phyloP scores from a whole-genome alignment of 31 red algal genomes.

The Porphyra umbilicalis region DNA sequence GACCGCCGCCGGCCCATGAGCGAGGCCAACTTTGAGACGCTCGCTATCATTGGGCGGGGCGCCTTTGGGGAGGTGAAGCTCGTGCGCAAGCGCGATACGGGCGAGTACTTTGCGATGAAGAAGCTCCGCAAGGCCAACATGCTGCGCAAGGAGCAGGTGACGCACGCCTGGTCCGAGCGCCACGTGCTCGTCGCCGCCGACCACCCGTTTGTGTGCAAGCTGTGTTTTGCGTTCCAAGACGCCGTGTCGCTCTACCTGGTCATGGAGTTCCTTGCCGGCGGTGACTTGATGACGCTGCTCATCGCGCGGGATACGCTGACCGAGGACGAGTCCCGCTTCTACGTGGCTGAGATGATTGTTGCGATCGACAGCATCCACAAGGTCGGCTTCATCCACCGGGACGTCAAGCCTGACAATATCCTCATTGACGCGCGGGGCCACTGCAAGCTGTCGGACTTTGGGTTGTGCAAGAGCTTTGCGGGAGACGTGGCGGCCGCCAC shows the following conservation, averaged over 20 bases:
- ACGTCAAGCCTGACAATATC: constrained; percentile 99
- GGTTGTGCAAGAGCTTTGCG: constrained; percentile 90
- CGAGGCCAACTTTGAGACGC: constrained; percentile 84
- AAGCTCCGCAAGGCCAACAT: constrained; percentile 90
- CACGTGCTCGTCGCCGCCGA: constrained; percentile 91
- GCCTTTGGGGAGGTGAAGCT: constrained; percentile 99
- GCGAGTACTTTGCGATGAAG: constrained; percentile 96
- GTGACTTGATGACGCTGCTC: constrained; percentile 96
- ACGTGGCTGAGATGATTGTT: constrained; percentile 91
- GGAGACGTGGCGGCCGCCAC: constrained; percentile 22
- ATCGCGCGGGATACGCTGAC: constrained; percentile 87
- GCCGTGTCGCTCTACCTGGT: constrained; percentile 82
- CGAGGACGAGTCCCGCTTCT: constrained; percentile 93
- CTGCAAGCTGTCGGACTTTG: constrained; percentile 97
- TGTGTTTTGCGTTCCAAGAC: constrained; percentile 93
- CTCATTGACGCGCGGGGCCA: constrained; percentile 92
- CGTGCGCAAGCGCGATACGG: constrained; percentile 53
- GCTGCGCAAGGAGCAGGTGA: constrained; percentile 93
- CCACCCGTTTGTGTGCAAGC: constrained; percentile 75
- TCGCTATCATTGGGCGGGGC: constrained; percentile 88
- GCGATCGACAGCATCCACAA: constrained; percentile 96
- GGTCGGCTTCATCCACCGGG: constrained; percentile 96
- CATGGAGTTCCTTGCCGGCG: constrained; percentile 98
- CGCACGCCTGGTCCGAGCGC: constrained; percentile 89
- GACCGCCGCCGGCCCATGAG: constrained; percentile 83